phyloP scores from a whole-genome alignment of 257 asterid species.

The Primulina tabacum region DNA sequence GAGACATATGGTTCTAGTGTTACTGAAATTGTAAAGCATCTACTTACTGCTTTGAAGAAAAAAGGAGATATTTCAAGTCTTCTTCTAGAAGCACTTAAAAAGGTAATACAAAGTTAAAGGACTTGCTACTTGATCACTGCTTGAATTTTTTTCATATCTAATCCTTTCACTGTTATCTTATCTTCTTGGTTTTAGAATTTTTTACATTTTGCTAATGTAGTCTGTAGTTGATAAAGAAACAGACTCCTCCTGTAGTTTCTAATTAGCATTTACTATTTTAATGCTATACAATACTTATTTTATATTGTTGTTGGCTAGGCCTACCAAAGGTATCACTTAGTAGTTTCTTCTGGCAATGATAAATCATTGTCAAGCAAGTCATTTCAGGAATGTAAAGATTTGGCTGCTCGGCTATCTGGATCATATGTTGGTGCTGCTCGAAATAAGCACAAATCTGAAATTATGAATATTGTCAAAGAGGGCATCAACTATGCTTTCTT shows the following conservation, averaged over 20 bases:
- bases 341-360: conserved; percentile 45
- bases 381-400: conserved; percentile 74
- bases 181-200: neutral
- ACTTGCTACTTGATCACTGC: conserved; percentile 9
- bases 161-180: neutral
- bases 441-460: conserved; percentile 69
- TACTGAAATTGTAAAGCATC: conserved; percentile 79
- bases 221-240: neutral
- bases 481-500: conserved; percentile 78
- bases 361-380: conserved; percentile 52
- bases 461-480: conserved; percentile 62
- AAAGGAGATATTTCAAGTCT: conserved; percentile 57
- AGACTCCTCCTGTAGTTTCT: neutral
- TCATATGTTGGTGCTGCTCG: conserved; percentile 74
- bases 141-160: conserved; percentile 9
- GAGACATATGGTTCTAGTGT: conserved; percentile 62
- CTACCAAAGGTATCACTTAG: conserved; percentile 53
- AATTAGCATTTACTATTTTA: neutral
- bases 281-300: conserved; percentile 20
- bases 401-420: conserved; percentile 82
- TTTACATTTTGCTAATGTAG: neutral
- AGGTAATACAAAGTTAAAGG: conserved; percentile 38
- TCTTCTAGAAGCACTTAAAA: conserved; percentile 70
- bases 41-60: conserved; percentile 67
- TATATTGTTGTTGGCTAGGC: conserved; percentile 46